Conservation (phyloP, 495 filamentous ascomycete genomes). For the Neurospora sp. region DNA sequence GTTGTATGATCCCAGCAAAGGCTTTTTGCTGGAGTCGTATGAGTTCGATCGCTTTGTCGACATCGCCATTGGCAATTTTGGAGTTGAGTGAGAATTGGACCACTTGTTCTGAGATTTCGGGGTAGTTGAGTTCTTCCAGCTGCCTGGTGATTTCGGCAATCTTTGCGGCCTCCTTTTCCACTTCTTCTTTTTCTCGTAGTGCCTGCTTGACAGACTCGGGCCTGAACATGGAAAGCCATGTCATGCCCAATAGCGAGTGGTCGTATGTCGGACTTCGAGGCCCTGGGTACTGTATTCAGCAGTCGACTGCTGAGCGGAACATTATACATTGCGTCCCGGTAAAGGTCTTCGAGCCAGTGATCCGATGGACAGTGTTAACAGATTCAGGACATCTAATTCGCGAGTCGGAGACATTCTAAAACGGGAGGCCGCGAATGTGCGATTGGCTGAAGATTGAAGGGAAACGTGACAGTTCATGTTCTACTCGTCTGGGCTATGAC, state of each 20-base stretch:
- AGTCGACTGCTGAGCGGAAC: too few relatives aligned
- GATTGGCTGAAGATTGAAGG: not conserved
- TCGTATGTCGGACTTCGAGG: too few relatives aligned
- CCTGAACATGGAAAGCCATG: constrained; percentile 46
- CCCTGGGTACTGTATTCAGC: too few relatives aligned
- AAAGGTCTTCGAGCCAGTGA: not conserved
- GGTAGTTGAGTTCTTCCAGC: constrained; percentile 43
- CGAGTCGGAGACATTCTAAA: not conserved
- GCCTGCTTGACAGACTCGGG: constrained; percentile 40
- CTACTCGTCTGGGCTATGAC: not conserved
- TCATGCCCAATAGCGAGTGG: constrained; percentile 10
- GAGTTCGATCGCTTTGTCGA: constrained; percentile 65
- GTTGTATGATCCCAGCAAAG: constrained; percentile 67
- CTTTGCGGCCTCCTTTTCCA: constrained; percentile 35
- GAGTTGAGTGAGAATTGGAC: constrained; percentile 60
- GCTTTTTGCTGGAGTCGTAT: constrained; percentile 67
- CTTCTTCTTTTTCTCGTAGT: constrained; percentile 47
- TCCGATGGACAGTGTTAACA: not conserved
- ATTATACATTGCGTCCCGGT: not conserved
- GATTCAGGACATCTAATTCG: not conserved
- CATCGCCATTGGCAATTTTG: constrained; percentile 55
- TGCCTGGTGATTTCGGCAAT: constrained; percentile 44
- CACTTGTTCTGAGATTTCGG: constrained; percentile 48
- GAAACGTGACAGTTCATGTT: not conserved
- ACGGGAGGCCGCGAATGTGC: not conserved